Base-by-base conservation (phyloP, 768 basidiomycete genomes). In the Mrakia gelida region DNA sequence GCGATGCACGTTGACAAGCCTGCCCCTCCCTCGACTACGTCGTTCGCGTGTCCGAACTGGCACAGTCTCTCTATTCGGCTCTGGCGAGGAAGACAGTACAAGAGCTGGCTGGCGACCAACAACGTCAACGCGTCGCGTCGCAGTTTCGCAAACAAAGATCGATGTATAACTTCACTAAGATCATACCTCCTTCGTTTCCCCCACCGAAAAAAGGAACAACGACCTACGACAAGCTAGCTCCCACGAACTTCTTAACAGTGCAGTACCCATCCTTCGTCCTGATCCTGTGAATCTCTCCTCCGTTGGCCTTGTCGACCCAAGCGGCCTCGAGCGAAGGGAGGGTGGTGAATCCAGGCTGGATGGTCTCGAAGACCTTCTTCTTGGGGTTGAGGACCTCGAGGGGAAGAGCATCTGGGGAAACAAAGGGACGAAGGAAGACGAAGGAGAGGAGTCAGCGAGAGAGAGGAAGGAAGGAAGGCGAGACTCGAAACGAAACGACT, bases 311-410 rank as follows among this genome's bases (percentile, higher is more conserved):
- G 83, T 97, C 91, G 73, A 98, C 86, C 96, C 97, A 98, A 11
- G 93, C 95, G 34, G 95, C 96, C 81, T 95, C 94, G 80, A 86
- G 88, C 23, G 89, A 89, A 75, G 95, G 92, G 8, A 98, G 87
- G 9, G 97, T 98, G 54, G 88, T 94, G 83, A 99, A 97, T 28
- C 91, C 93, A 90, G 80, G 32, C 65, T 34, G 97, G 71, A 99
- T 89, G 0, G 95, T 91, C 86, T 99, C 97, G 82, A 98, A 99
- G 45, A 98, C 92, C 86, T 98, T 99, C 87, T 97, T 98, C 86
- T 98, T 99, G 18, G 97, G 97, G 85, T 98, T 98, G 77, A 99
- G 87, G 82, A 95, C 94, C 10, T 91, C 82, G 32, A 96, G 86
- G 0, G 95, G 92, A 8, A 76, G 81, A 45, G 82, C 83, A 73